A percentile compares a stretch with the other conserved stretches of the same genome.
Conservation (phyloP, 148 eudicot species). For the Arctostaphylos glauca region DNA sequence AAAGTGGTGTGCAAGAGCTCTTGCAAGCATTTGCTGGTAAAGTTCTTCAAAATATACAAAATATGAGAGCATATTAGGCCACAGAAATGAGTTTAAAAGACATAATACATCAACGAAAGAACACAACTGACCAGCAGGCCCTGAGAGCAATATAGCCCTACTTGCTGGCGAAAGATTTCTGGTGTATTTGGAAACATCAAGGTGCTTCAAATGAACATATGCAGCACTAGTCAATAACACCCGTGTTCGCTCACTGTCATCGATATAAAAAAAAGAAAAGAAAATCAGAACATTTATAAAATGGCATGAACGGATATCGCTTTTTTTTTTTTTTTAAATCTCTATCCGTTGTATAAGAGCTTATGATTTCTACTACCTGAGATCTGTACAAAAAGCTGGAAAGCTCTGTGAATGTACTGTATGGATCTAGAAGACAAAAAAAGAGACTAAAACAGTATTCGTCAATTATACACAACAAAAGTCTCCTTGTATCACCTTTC, state of each 20-base stretch:
- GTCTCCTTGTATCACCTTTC: neutral
- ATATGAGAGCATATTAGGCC: constrained; percentile 8
- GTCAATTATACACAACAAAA: neutral
- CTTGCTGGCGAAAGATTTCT: constrained; percentile 90
- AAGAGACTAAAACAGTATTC: neutral
- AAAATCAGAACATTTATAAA: neutral
- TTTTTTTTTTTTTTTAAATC: neutral
- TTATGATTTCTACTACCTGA: neutral
- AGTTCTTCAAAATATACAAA: constrained; percentile 43
- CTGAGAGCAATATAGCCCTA: constrained; percentile 82
- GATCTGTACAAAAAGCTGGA: neutral
- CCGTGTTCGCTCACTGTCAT: constrained; percentile 77
- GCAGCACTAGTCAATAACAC: constrained; percentile 82
- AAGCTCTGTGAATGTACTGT: neutral
- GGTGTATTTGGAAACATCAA: constrained; percentile 84
- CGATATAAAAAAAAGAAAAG: constrained; percentile 21
- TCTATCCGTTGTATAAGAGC: neutral
- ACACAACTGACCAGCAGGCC: constrained; percentile 78
- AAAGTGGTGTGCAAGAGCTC: constrained; percentile 77
- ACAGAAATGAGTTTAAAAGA: neutral
- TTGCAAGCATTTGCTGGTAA: constrained; percentile 82
- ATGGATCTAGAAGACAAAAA: neutral
- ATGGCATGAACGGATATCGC: constrained; percentile 1
- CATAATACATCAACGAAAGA: neutral
- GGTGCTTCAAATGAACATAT: constrained; percentile 84